phyloP scores from a whole-genome alignment of 371 early-diverging fungal genomes.

The Mortierella sp. region DNA sequence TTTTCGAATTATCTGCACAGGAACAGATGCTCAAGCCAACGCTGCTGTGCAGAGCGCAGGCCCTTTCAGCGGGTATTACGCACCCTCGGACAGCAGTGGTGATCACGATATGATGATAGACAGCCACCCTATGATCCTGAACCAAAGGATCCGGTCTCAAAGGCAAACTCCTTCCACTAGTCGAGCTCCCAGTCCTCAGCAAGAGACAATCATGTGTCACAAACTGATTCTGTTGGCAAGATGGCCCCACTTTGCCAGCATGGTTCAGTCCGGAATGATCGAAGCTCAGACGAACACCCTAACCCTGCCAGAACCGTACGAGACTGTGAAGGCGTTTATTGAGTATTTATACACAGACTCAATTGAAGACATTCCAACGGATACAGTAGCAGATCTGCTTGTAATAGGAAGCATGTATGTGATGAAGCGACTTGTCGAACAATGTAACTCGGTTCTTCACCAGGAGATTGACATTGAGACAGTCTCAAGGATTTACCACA shows the following conservation, averaged over 20 bases:
- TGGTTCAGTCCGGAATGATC: slow-evolving; percentile 66
- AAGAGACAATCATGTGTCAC: slow-evolving; percentile 51
- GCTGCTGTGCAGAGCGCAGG: slow-evolving; percentile 16
- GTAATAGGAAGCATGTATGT: slow-evolving; percentile 74
- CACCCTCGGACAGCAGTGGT: slow-evolving; percentile 36
- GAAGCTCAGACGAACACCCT: slow-evolving; percentile 63
- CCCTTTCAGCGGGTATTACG: slow-evolving; percentile 24
- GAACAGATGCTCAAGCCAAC: slow-evolving; percentile 42
- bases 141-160: slow-evolving; percentile 19
- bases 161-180: slow-evolving; percentile 43
- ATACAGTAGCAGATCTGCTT: slow-evolving; percentile 69
- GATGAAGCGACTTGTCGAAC: slow-evolving; percentile 65
- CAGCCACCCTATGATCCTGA: slow-evolving; percentile 32
- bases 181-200: slow-evolving; percentile 40
- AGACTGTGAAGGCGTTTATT: slow-evolving; percentile 66
- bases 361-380: slow-evolving; percentile 59
- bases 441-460: slow-evolving; percentile 67
- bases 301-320: slow-evolving; percentile 65
- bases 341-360: slow-evolving; percentile 74
- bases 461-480: slow-evolving; percentile 66
- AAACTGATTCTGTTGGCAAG: slow-evolving; percentile 68
- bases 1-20: slow-evolving; percentile 66
- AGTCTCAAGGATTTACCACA: slow-evolving; percentile 69
- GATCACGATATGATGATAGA: slow-evolving; percentile 54
- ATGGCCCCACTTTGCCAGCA: slow-evolving; percentile 75